Evolutionary conservation across 768 basidiomycete genomes (phyloP).

Genomic region (Sarcomyxa edulis): DNA sequence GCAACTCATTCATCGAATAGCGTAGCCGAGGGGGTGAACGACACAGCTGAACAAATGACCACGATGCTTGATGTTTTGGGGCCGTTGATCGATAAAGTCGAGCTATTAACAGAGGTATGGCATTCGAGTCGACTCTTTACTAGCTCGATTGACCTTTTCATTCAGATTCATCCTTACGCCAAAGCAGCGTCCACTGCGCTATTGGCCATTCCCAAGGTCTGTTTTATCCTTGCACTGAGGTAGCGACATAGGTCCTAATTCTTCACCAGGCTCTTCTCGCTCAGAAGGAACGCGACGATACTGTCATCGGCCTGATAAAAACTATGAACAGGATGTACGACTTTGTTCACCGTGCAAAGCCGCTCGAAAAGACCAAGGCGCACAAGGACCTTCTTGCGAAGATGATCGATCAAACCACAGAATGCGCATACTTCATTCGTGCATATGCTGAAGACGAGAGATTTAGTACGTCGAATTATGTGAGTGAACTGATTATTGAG

Average conservation of each 20-base stretch:
- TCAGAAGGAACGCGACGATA: not conserved
- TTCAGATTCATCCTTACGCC: constrained; percentile 3
- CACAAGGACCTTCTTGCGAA: not conserved
- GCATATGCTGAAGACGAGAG: not conserved
- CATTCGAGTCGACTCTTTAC: constrained; percentile 32
- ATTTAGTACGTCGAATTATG: not conserved
- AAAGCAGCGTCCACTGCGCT: constrained; percentile 1
- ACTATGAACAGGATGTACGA: not conserved
- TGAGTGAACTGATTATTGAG: too few relatives aligned
- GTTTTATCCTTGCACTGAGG: not conserved
- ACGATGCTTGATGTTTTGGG: too few relatives aligned
- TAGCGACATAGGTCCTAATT: not conserved
- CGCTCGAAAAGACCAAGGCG: not conserved
- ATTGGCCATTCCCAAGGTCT: not conserved
- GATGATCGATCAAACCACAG: constrained; percentile 1
- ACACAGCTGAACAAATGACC: too few relatives aligned
- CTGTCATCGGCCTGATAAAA: not conserved
- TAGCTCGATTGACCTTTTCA: too few relatives aligned
- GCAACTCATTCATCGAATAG: too few relatives aligned
- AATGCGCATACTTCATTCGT: constrained; percentile 1
- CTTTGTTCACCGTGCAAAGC: not conserved
- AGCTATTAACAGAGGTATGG: too few relatives aligned
- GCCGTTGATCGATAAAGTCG: too few relatives aligned
- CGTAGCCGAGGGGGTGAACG: too few relatives aligned
- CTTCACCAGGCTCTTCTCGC: not conserved